phyloP scores from a whole-genome alignment of 2,329 filamentous ascomycete genomes.

The Sclerotinia borealis region DNA sequence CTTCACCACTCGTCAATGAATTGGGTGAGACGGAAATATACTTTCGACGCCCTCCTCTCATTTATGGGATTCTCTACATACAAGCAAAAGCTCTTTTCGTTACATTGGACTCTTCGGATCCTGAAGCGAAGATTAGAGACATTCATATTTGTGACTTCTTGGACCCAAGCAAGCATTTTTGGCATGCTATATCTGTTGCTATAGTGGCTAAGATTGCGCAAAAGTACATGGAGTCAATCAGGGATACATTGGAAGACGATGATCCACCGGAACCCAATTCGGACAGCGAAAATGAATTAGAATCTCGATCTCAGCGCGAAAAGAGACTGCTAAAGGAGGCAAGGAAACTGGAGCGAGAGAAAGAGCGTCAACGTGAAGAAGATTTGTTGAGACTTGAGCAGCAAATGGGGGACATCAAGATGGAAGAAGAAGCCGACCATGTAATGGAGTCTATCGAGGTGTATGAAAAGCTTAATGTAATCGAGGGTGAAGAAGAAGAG shows the following conservation, averaged over 20 bases:
- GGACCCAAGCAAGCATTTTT: conserved; percentile 29
- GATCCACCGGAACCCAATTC: conserved; percentile 20
- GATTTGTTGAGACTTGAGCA: background rate
- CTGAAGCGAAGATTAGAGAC: conserved; percentile 22
- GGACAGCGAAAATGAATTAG: conserved; percentile 16
- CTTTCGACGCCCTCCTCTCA: conserved; percentile 25
- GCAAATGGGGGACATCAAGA: background rate
- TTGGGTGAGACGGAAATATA: conserved; percentile 23
- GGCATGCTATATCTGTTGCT: conserved; percentile 33
- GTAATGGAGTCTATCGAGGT: conserved; percentile 5
- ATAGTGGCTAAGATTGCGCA: conserved; percentile 29
- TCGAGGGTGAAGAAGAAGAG: conserved; percentile 1
- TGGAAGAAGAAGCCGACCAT: conserved; percentile 1
- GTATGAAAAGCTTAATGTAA: background rate
- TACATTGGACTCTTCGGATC: conserved; percentile 30
- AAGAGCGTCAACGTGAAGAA: background rate
- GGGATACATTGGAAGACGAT: conserved; percentile 26
- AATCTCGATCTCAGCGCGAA: background rate
- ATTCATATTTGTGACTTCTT: conserved; percentile 30
- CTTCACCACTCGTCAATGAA: conserved; percentile 18
- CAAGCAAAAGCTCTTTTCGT: conserved; percentile 26
- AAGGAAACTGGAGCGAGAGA: background rate
- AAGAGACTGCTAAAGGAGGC: background rate
- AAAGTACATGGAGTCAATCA: conserved; percentile 30
- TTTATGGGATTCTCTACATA: conserved; percentile 33